Evolutionary conservation across 306 rosid species (phyloP), one percentile per base, ranked within the genome.

Genomic region (Cicer cuneatum): DNA sequence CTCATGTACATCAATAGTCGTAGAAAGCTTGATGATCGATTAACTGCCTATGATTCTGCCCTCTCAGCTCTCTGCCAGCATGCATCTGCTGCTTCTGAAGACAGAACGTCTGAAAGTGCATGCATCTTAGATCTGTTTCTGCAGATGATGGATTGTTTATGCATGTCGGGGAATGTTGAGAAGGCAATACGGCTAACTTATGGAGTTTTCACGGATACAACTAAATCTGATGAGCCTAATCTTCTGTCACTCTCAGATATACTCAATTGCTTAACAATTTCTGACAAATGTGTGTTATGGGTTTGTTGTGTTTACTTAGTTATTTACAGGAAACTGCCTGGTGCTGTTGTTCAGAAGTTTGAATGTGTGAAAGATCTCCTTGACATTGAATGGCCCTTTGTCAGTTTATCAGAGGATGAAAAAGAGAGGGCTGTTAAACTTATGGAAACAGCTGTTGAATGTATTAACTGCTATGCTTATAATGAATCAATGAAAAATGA

Each of bases 281-380:
- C 88, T 88, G 98, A 94, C 85, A 91, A 87, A 85, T 94, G 94
- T 90, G 81, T 94, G 71, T 90, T 90, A 88, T 92, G 98, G 96
- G 74, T 94, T 79, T 89, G 90, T 85, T 87, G 92, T 88, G 84
- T 88, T 83, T 94, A 94, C 89, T 86, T 94, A 78, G 97, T 90
- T 86, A 79, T 88, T 85, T 91, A 94, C 93, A 88, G 90, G 89
- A 91, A 87, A 83, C 83, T 91, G 74, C 97, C 98, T 70, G 93
- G 86, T 70, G 91, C 85, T 82, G 81, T 91, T 6, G 83, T 88
- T 43, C 90, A 73, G 78, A 92, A 83, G 75, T 86, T 91, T 83
- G 98, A 94, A 76, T 88, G 96, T 81, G 93, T 88, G 81, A 91
- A 94, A 87, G 87, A 82, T 83, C 88, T 85, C 29, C 73, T 73